Evolutionary conservation across 495 filamentous ascomycete genomes (phyloP).

Genomic region (Neurospora africana): DNA sequence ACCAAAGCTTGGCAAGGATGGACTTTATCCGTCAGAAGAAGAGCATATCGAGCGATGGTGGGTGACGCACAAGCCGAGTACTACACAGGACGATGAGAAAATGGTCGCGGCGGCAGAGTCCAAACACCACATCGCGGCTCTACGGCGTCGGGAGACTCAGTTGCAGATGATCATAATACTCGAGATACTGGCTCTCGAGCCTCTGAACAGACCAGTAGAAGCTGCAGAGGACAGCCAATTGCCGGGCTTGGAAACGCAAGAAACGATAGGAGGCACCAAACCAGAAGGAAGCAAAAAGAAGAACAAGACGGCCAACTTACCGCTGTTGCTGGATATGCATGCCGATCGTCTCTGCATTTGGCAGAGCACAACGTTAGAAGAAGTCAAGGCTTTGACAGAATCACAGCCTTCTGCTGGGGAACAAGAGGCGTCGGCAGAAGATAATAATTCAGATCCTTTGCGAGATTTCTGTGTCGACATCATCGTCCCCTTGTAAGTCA

Average conservation of each 20-base stretch:
- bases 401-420: conserved; percentile 23
- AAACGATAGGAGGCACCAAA: conserved; percentile 12
- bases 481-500: conserved; percentile 74
- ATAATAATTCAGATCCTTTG: conserved; percentile 27
- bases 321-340: conserved; percentile 65
- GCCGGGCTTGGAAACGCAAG: conserved; percentile 22
- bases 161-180: conserved; percentile 84
- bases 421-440: conserved; percentile 18
- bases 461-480: conserved; percentile 84
- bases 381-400: conserved; percentile 43
- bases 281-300: conserved; percentile 24
- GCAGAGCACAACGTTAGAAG: conserved; percentile 66
- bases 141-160: conserved; percentile 71
- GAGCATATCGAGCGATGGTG: conserved; percentile 75
- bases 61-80: conserved; percentile 38
- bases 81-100: conserved; percentile 23
- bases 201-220: conserved; percentile 28
- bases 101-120: conserved; percentile 31
- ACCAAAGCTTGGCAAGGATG: conserved; percentile 64
- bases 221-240: conserved; percentile 30
- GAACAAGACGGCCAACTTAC: conserved; percentile 32
- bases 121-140: conserved; percentile 49
- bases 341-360: conserved; percentile 91
- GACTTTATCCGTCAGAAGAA: conserved; percentile 66
- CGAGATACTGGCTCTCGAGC: conserved; percentile 72